Base-by-base conservation (phyloP, 352 stramenopile species). In the Pythium phragmiticola region DNA sequence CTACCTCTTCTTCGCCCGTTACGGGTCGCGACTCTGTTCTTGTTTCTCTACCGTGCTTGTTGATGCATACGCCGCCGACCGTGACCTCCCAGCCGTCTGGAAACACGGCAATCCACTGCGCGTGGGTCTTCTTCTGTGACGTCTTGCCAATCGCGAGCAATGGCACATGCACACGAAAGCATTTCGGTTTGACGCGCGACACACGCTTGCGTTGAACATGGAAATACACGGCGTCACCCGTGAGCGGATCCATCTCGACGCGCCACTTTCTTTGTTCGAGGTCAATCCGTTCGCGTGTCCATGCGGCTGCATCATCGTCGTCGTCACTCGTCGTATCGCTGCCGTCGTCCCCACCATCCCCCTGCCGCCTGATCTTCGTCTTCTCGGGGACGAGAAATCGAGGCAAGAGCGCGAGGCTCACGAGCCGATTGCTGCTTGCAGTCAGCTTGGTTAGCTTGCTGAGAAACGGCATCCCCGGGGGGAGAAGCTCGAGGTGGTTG, bases 401-500 rank as follows among this genome's bases (percentile, higher is more conserved):
- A 2, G 77, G 80, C n/a, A 78, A 64, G 17, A 85, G 64, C 16
- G 77, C 84, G 30, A 90, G 72, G 33, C 75, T 84, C 19, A 90
- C 69, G n/a, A 93, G 74, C 0, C 78, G 76, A 62, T 91, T 93
- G 9, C 78, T 70, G 37, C 60, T 73, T 26, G 88, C 17, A 1
- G 41, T 63, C 2, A 93, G 69, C 34, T 61, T 76, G 21, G 75
- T 74, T 3, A 93, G 62, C 34, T 77, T 75, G 7, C 48, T 63
- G 4, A 91, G 66, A 12, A 63, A 67, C 37, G 72, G 51, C 34
- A 93, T 62, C 3, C 80, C 82, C 7, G 69, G 78, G 0, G 84
- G 84, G 3, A 90, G 63, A 8, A 86, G 53, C 55, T 81, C 57
- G 4, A 93, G 73, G 23, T 84, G 70, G 57, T 93, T 93, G 66